Base-by-base conservation (phyloP, 805 yeast genomes). In the Suhomyces tanzawaensis region DNA sequence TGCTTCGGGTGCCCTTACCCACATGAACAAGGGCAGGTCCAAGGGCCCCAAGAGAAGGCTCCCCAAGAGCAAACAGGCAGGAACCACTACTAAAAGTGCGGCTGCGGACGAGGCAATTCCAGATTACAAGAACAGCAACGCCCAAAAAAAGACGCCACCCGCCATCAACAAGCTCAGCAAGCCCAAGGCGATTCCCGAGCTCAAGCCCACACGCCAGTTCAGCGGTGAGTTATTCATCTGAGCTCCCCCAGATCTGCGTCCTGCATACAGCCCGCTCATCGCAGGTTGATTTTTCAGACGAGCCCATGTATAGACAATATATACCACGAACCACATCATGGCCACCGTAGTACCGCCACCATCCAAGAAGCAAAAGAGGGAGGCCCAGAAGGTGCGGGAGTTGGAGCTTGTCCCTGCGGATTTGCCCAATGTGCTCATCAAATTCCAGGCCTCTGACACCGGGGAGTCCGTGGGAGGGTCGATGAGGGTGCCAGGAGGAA, bases 331-430 rank as follows among this genome's bases (percentile, higher is more conserved):
- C n/a, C n/a, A n/a, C 12, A 38, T 12, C 27, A 90, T 91, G 98
- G 93, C 98, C 36, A 93, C 98, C 1, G 71, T 87, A 30, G 62
- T 93, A 32, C 99, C 99, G 18, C 98, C 97, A 28, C 95, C 86
- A 15, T 83, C 95, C 1, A 91, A 93, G 61, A 86, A 81, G 56
- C 95, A 87, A 58, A 85, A 76, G 61, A 79, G 80, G 57, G 85
- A 74, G 45, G 95, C 95, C 4, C 97, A 89, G 58, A 72, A 77
- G 57, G 85, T 86, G 7, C 79, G 82, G 39, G 91, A 85, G 36
- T 82, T 85, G 19, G 82, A 78, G 36, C 60, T 85, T 8, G 66
- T 84, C 13, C 96, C 97, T 2, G 69, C 58, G 1, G 91, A 87
- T 53, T 63, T 90, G 16, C 96, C 97, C 17, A 80, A 88, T 67